Conservation (phyloP, 2,329 filamentous ascomycete species). For the Nigrograna mackinnonii region DNA sequence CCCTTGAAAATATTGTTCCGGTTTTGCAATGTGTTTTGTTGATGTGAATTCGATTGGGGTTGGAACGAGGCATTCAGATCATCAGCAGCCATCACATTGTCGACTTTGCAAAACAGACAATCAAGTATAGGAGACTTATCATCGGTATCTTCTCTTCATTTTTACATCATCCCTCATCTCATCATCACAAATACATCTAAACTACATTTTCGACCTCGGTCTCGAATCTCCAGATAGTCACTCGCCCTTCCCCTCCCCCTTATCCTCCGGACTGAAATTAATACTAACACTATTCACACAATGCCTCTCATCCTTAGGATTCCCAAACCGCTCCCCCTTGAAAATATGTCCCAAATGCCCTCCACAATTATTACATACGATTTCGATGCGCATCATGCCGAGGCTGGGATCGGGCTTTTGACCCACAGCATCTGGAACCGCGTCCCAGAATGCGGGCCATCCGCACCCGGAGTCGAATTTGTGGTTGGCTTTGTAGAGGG, state of each 20-base stretch:
- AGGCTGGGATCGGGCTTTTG: conserved; percentile 75
- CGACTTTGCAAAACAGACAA: too few relatives aligned
- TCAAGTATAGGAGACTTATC: too few relatives aligned
- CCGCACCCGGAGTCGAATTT: conserved; percentile 97
- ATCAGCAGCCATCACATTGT: too few relatives aligned
- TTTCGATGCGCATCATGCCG: conserved; percentile 88
- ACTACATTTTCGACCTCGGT: conserved; percentile 5
- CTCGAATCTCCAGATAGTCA: conserved; percentile 13
- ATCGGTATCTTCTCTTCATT: too few relatives aligned
- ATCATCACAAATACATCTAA: conserved; percentile 7
- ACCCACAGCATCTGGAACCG: conserved; percentile 85
- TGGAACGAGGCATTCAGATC: too few relatives aligned
- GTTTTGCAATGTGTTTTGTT: too few relatives aligned
- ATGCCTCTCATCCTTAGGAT: conserved; percentile 92
- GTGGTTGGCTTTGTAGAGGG: conserved; percentile 89
- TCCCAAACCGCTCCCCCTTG: conserved; percentile 81
- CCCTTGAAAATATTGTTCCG: too few relatives aligned
- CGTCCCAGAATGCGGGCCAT: conserved; percentile 98
- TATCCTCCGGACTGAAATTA: conserved; percentile 76
- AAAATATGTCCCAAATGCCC: conserved; percentile 92
- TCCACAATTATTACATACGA: conserved; percentile 92
- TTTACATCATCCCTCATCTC: conserved; percentile 1
- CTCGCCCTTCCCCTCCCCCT: conserved; percentile 21
- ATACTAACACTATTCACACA: conserved; percentile 94
- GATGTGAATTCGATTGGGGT: too few relatives aligned